Evolutionary conservation across 2,329 filamentous ascomycete genomes (phyloP), one percentile per base, ranked within the genome.

Genomic region (Aureobasidium mangrovei): DNA sequence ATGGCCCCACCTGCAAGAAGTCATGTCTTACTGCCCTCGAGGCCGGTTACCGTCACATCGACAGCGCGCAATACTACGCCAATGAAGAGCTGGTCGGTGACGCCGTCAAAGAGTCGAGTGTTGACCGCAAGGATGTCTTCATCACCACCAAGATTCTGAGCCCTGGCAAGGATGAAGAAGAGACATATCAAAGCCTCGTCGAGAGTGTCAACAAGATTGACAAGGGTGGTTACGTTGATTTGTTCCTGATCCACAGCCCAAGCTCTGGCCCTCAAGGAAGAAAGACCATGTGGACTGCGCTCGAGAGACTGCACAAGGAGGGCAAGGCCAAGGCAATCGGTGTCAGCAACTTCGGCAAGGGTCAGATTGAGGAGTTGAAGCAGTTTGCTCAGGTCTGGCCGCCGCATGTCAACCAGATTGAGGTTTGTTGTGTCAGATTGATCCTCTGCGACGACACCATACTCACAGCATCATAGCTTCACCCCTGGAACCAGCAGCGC

Each of bases 371-470:
- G 63, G 82, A 85, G 67, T 75, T 88, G 72, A 83, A 80, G 66
- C 65, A 68, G 29, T 84, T 81, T 65, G 83, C 83, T n/a, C 77
- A 76, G 44, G 70, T 79, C 2, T 86, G 79, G 77, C 84, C 84
- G 46, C 85, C 85, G n/a, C 77, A 80, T 42, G 82, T 86, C 5
- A 87, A 88, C 64, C 86, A 89, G 67, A 81, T 88, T 58, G 83
- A 86, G 77, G 83, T 84, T 65, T 65, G 74, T 68, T 28, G 7
- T 4, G 2, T 35, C 8, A 10, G 10, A 44, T 10, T n/a, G 40
- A 36, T 40, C 9, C 12, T 31, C n/a, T 54, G 54, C 39, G 29
- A 43, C 46, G 54, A n/a, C 45, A 40, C 40, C 7, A 33, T 51
- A n/a, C 40, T 59, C 29, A 57, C 36, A 33, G 10, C 9, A 39